Percentiles rank a stretch among this genome's conserved stretches.
These are phyloP conservation scores for Canavalia ensiformis DNA, from an alignment of 306 rosid species.

Conservation along the genomic window DNA sequence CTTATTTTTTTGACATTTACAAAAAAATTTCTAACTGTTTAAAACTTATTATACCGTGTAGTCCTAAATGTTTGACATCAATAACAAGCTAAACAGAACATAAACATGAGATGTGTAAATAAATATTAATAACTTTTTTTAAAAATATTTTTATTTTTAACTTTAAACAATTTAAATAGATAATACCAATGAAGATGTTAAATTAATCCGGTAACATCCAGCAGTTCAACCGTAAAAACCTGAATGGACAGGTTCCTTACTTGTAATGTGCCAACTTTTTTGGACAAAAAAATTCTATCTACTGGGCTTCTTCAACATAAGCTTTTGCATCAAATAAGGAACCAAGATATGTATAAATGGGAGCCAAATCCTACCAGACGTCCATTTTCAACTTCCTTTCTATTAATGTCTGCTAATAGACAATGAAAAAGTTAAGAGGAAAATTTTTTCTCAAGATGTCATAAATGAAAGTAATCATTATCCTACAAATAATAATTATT, in stretches of 20 bases:
- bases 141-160: too few species aligned
- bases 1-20: too few species aligned
- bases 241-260: slow-evolving; percentile 44
- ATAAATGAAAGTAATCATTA: not conserved
- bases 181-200: too few species aligned
- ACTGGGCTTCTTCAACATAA: slow-evolving; percentile 71
- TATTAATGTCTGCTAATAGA: slow-evolving; percentile 57
- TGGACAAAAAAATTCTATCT: slow-evolving; percentile 66
- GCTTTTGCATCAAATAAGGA: slow-evolving; percentile 75
- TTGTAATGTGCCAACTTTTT: slow-evolving; percentile 77
- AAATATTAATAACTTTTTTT: too few species aligned
- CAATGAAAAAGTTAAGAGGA: not conserved
- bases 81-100: too few species aligned
- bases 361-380: slow-evolving; percentile 86
- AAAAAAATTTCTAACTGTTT: too few species aligned
- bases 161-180: too few species aligned
- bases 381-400: slow-evolving; percentile 68
- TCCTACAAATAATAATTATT: not conserved
- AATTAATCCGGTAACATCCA: slow-evolving; percentile 6
- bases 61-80: too few species aligned
- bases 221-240: slow-evolving; percentile 19
- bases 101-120: too few species aligned
- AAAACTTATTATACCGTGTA: too few species aligned
- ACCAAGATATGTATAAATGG: slow-evolving; percentile 68
- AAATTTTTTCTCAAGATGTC: not conserved